phyloP scores from a whole-genome alignment of 306 rosid genomes.

The Ziziphus jujuba region DNA sequence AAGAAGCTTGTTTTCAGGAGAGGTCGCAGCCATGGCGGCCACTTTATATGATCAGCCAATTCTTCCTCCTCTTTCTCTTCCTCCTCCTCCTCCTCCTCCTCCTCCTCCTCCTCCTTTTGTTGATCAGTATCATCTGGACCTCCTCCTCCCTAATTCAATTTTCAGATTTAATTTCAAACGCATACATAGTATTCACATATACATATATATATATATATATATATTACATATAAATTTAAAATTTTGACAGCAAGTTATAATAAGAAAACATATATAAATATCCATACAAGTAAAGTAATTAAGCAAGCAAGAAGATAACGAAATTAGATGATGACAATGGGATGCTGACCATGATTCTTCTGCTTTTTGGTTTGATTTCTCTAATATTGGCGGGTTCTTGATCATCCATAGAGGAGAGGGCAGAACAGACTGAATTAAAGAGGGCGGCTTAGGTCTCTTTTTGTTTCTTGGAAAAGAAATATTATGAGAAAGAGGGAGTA shows the following conservation, averaged over 20 bases:
- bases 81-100: constrained; percentile 95
- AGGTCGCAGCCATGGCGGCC: constrained; percentile 97
- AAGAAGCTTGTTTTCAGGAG: constrained; percentile 69
- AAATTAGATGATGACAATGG: too few relatives aligned
- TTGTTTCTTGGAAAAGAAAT: constrained; percentile 14
- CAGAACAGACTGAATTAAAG: too few relatives aligned
- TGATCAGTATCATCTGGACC: constrained; percentile 77
- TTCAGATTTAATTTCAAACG: neutral
- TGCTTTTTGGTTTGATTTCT: constrained; percentile 80
- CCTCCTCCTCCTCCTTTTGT: constrained; percentile 11
- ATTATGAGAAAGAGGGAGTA: constrained; percentile 21
- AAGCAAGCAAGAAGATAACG: neutral
- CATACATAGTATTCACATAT: constrained; percentile 4
- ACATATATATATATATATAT: too few relatives aligned
- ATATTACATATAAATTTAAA: too few relatives aligned
- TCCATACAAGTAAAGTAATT: constrained; percentile 19
- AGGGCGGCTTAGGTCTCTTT: too few relatives aligned
- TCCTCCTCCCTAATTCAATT: constrained; percentile 72
- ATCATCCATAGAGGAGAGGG: constrained; percentile 19
- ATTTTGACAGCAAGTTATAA: too few relatives aligned
- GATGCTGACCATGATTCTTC: constrained; percentile 71
- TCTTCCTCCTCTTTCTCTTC: constrained; percentile 33
- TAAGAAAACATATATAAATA: too few relatives aligned
- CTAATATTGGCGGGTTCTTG: constrained; percentile 56
- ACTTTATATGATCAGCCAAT: constrained; percentile 32